Evolutionary conservation across 1,284 basidiomycete species (phyloP).

Genomic region (Trichosporon sp.): DNA sequence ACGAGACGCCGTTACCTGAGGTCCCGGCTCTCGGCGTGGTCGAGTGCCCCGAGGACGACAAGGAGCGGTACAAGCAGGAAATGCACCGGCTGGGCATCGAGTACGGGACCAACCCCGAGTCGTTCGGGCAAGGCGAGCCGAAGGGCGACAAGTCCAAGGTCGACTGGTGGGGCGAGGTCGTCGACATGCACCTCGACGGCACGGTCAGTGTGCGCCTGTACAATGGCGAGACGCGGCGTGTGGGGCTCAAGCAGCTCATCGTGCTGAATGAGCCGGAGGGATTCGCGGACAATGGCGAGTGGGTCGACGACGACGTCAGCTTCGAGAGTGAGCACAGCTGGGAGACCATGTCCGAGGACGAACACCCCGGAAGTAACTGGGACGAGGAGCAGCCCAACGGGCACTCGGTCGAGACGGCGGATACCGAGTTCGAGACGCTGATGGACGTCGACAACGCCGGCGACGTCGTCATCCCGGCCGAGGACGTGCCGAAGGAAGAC

Average conservation of each 20-base stretch:
- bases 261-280: slow-evolving; percentile 28
- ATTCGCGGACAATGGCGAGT: slow-evolving; percentile 27
- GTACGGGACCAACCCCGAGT: slow-evolving; percentile 6
- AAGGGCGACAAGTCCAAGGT: slow-evolving; percentile 28
- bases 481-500: slow-evolving; percentile 11
- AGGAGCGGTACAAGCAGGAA: slow-evolving; percentile 19
- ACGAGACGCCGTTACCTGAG: slow-evolving; percentile 30
- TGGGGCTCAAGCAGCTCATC: slow-evolving; percentile 25
- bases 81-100: slow-evolving; percentile 21
- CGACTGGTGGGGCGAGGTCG: slow-evolving; percentile 51
- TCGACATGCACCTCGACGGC: slow-evolving; percentile 46
- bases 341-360: slow-evolving; percentile 26
- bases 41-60: slow-evolving; percentile 24
- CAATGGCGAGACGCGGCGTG: slow-evolving; percentile 22
- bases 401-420: background rate
- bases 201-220: slow-evolving; percentile 41
- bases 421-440: slow-evolving; percentile 1
- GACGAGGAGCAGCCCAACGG: background rate
- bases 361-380: background rate
- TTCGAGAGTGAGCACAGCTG: slow-evolving; percentile 25
- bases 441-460: slow-evolving; percentile 5
- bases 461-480: slow-evolving; percentile 3
- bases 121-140: slow-evolving; percentile 16
- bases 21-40: slow-evolving; percentile 37
- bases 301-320: slow-evolving; percentile 13